Base-by-base conservation (phyloP, 2,329 filamentous ascomycete genomes). In the Calonectria hawksworthii region DNA sequence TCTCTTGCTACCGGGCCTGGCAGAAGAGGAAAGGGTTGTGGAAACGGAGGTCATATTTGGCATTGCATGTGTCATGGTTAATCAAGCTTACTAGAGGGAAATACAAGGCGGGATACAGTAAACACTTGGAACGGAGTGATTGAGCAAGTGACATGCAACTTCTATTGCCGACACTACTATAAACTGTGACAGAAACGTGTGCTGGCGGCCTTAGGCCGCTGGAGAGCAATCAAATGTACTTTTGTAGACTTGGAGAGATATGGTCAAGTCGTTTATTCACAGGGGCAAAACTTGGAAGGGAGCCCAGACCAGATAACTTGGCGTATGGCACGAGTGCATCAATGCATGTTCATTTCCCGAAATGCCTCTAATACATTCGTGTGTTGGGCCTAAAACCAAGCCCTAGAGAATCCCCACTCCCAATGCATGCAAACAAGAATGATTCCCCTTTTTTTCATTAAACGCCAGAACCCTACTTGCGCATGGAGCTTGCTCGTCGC, bases 401-500 rank as follows among this genome's bases (percentile, higher is more conserved):
- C 80, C 81, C 77, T 75, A 81, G 77, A 82, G 80, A 83, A 82
- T 81, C 82, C 82, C 83, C 85, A 85, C 83, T 85, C 85, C 84
- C 78, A 83, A 85, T 84, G 84, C 84, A 85, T 86, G 84, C 82
- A 85, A 83, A 85, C 79, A 83, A 85, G 84, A 86, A 83, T 80
- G 81, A 83, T 81, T 82, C 80, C 80, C 80, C 80, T 81, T 82
- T 78, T 79, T 79, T 83, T 81, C 78, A 82, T 81, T 79, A 81
- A 83, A 84, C 82, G 82, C 84, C 82, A 79, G 77, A 81, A 78
- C 74, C 90, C 90, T 95, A 96, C 91, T 96, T 96, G 91, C 91
- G 93, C 94, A 98, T 95, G 85, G 96, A 98, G 88, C 95, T 98
- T 84, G 96, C 96, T 87, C 97, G 93, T 88, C 97, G 94, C 96